Evolutionary conservation across 2,329 filamentous ascomycete genomes (phyloP).

Genomic region (Thelonectria discophora): DNA sequence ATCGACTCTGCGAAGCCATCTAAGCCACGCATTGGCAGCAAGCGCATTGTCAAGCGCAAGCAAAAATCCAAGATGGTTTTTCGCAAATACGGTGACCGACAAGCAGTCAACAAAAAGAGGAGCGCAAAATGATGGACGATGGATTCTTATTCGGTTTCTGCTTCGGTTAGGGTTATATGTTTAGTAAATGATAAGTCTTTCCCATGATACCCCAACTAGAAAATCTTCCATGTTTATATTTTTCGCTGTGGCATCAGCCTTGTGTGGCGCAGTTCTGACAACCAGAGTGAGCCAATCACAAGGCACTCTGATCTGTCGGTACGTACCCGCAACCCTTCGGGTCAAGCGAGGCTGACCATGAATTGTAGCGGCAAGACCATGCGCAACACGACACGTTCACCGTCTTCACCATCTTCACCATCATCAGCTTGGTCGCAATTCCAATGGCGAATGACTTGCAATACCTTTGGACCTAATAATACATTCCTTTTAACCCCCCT

Average conservation of each 20-base stretch:
- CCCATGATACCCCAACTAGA: slow-evolving; percentile 36
- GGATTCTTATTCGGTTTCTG: slow-evolving; percentile 18
- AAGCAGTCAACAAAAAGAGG: slow-evolving; percentile 56
- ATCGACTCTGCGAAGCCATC: slow-evolving; percentile 59
- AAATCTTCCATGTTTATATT: slow-evolving; percentile 23
- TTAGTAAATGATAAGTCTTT: slow-evolving; percentile 41
- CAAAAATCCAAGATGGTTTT: slow-evolving; percentile 68
- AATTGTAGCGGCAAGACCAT: slow-evolving; percentile 23
- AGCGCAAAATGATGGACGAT: slow-evolving; percentile 23
- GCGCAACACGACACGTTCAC: slow-evolving; percentile 42
- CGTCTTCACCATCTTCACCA: slow-evolving; percentile 24
- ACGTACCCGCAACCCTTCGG: slow-evolving; percentile 34
- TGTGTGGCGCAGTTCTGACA: slow-evolving; percentile 36
- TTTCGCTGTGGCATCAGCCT: slow-evolving; percentile 31
- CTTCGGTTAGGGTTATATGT: slow-evolving; percentile 17
- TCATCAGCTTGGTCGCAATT: slow-evolving; percentile 19
- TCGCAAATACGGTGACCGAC: slow-evolving; percentile 63
- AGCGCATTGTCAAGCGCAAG: slow-evolving; percentile 65
- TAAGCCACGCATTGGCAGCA: slow-evolving; percentile 54
- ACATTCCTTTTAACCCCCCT: slow-evolving; percentile 15
- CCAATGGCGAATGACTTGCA: slow-evolving; percentile 33
- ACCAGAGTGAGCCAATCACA: slow-evolving; percentile 29
- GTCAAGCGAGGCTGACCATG: slow-evolving; percentile 36
- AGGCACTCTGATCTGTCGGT: background rate
- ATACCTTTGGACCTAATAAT: slow-evolving; percentile 21